Evolutionary conservation across 2,329 filamentous ascomycete species (phyloP).

Genomic region (Cladosporium sp.): DNA sequence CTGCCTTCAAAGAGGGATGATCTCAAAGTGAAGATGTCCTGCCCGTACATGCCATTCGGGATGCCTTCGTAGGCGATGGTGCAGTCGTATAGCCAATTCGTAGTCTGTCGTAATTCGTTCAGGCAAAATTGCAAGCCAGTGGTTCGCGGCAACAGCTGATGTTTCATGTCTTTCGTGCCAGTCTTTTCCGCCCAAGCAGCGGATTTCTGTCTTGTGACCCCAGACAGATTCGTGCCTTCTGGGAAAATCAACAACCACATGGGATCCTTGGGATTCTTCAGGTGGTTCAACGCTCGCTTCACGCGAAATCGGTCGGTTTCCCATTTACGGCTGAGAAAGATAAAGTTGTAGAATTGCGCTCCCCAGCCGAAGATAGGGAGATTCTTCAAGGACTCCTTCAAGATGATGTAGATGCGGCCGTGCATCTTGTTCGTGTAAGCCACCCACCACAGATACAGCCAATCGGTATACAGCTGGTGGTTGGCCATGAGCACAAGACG

Average conservation of each 20-base stretch:
- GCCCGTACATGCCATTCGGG: conserved; percentile 77
- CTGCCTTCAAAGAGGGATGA: conserved; percentile 87
- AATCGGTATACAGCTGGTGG: conserved; percentile 87
- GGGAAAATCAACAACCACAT: conserved; percentile 92
- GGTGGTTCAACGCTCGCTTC: conserved; percentile 66
- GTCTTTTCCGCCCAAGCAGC: conserved; percentile 73
- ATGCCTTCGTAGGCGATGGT: conserved; percentile 95
- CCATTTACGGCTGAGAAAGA: conserved; percentile 91
- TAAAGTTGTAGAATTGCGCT: conserved; percentile 84
- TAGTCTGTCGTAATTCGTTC: conserved; percentile 66
- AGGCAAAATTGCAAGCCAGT: conserved; percentile 78
- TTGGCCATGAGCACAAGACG: conserved; percentile 81
- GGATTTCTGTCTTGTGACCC: conserved; percentile 66
- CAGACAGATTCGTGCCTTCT: conserved; percentile 78
- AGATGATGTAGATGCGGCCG: conserved; percentile 82
- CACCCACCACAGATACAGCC: conserved; percentile 91
- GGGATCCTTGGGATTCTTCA: conserved; percentile 66
- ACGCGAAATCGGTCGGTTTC: conserved; percentile 72
- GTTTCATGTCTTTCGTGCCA: conserved; percentile 66
- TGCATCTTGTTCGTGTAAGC: conserved; percentile 83
- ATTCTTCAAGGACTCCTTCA: conserved; percentile 81
- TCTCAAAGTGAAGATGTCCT: conserved; percentile 80
- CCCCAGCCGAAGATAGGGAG: conserved; percentile 76
- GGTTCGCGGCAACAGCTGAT: conserved; percentile 72
- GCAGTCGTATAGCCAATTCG: conserved; percentile 87